These are phyloP conservation scores for Botrytis deweyae DNA, from an alignment of 2,329 filamentous ascomycete genomes.

Conservation along the genomic window DNA sequence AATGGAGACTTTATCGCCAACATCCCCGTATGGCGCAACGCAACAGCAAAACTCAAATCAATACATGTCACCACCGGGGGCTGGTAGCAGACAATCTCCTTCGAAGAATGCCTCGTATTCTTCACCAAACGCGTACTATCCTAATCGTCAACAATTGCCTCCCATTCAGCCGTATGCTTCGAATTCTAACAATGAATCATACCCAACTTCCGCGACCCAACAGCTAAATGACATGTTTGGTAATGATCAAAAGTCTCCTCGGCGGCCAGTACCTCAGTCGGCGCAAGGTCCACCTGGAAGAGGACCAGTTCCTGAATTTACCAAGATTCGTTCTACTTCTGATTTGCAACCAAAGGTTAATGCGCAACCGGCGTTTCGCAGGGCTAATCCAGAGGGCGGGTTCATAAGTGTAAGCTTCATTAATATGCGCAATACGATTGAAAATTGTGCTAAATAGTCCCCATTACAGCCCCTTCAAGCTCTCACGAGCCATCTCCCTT, in stretches of 20 bases:
- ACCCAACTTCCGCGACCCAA: constrained; percentile 67
- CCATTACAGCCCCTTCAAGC: constrained; percentile 80
- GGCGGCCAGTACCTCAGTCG: constrained; percentile 51
- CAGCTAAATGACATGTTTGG: constrained; percentile 67
- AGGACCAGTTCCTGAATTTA: constrained; percentile 83
- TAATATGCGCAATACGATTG: constrained; percentile 1
- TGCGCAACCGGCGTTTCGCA: constrained; percentile 81
- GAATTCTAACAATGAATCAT: constrained; percentile 65
- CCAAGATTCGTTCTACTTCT: constrained; percentile 67
- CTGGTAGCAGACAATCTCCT: constrained; percentile 72
- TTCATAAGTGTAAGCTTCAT: constrained; percentile 81
- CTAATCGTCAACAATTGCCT: constrained; percentile 63
- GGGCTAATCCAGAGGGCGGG: constrained; percentile 93
- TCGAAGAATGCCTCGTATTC: constrained; percentile 64
- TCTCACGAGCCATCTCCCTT: constrained; percentile 85
- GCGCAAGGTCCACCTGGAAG: constrained; percentile 48
- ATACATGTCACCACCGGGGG: constrained; percentile 46
- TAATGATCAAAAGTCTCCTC: constrained; percentile 58
- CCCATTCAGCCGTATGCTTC: constrained; percentile 69
- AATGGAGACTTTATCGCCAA: constrained; percentile 85
- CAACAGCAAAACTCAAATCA: constrained; percentile 48
- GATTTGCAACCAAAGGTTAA: constrained; percentile 84
- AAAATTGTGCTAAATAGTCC: constrained; percentile 33
- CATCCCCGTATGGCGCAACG: constrained; percentile 72
- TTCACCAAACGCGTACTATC: constrained; percentile 58